Conservation (phyloP, 345 rosid species). For the Barbarea vulgaris region DNA sequence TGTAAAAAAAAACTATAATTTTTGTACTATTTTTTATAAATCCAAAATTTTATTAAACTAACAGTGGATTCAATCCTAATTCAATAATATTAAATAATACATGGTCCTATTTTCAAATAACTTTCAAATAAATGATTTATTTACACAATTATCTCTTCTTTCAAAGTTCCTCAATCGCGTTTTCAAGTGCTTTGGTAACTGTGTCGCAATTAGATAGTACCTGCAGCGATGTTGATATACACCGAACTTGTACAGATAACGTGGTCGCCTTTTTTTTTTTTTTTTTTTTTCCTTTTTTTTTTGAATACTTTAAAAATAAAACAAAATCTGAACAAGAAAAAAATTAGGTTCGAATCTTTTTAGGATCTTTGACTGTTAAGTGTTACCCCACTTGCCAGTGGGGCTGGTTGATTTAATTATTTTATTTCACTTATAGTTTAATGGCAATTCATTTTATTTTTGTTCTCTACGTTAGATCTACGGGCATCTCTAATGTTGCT, state of each 20-base stretch:
- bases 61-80: too few species aligned
- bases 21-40: too few species aligned
- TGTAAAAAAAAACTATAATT: too few species aligned
- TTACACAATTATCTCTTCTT: too few species aligned
- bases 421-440: neutral
- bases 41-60: too few species aligned
- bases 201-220: neutral
- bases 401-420: neutral
- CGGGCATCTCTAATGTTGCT: too few species aligned
- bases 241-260: neutral
- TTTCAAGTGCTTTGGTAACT: neutral
- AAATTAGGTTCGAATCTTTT: neutral
- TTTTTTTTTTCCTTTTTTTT: too few species aligned
- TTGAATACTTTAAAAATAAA: neutral
- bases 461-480: neutral
- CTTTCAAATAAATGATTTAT: too few species aligned
- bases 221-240: neutral
- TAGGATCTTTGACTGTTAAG: neutral
- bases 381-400: neutral
- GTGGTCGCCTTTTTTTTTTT: neutral
- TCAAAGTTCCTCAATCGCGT: neutral
- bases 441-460: neutral
- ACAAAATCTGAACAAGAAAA: neutral
- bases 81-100: too few species aligned
- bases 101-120: too few species aligned